A percentile compares a stretch with the other conserved stretches of the same genome.
These are phyloP conservation scores for Erigeron philadelphicus DNA, from an alignment of 140 eudicot species.

Conservation along the genomic window DNA sequence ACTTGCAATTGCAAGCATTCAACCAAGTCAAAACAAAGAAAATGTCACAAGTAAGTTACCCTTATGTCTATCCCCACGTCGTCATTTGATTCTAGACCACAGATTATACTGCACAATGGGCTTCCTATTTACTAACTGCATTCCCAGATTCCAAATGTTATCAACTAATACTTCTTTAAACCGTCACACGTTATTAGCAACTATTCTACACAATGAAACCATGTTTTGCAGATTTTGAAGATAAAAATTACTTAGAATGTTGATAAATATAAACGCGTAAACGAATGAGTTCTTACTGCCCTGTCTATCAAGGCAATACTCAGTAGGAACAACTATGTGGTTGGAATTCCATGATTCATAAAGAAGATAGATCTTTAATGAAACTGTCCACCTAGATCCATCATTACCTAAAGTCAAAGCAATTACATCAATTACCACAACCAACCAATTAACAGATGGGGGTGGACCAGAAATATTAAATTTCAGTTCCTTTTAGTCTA, in stretches of 20 bases:
- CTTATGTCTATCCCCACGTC: background rate
- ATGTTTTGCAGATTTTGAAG: background rate
- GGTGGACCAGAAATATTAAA: constrained; percentile 13
- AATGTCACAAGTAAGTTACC: constrained; percentile 7
- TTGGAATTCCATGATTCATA: constrained; percentile 23
- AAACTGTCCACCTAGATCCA: constrained; percentile 23
- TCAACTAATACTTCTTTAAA: background rate
- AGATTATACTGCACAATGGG: background rate
- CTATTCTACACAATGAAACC: background rate
- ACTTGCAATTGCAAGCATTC: constrained; percentile 7
- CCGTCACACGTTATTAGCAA: background rate
- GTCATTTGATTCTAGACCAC: background rate
- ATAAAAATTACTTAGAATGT: too few species aligned
- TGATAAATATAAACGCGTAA: too few species aligned
- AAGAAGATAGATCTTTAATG: constrained; percentile 30
- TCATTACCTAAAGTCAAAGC: constrained; percentile 34
- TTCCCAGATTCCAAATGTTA: too few species aligned
- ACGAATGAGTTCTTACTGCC: too few species aligned
- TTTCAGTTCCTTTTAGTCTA: constrained; percentile 21
- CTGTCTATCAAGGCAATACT: background rate
- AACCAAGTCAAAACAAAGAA: constrained; percentile 11
- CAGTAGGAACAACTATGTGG: constrained; percentile 9
- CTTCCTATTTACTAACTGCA: too few species aligned
- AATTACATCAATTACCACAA: constrained; percentile 25
- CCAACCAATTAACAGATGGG: constrained; percentile 24